phyloP scores from a whole-genome alignment of 169 alveolate species.

The Babesia gibsoni region DNA sequence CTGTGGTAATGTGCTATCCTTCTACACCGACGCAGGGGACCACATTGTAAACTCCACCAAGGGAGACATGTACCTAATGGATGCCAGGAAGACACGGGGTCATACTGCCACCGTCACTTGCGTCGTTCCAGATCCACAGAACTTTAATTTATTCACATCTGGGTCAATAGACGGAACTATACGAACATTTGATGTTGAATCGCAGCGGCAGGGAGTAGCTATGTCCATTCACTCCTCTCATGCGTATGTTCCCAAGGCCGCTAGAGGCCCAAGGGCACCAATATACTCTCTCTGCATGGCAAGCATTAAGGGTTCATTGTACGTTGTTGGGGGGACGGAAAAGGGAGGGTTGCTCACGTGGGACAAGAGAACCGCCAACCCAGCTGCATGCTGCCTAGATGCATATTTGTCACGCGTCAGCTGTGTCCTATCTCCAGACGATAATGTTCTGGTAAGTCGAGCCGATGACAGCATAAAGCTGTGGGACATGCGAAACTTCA shows the following conservation, averaged over 20 bases:
- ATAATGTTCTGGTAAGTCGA: slow-evolving; percentile 14
- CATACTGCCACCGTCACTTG: slow-evolving; percentile 72
- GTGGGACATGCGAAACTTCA: slow-evolving; percentile 50
- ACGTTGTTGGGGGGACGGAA: slow-evolving; percentile 52
- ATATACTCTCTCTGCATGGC: slow-evolving; percentile 29
- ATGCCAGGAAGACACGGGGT: slow-evolving; percentile 70
- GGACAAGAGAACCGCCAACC: slow-evolving; percentile 46
- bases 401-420: slow-evolving; percentile 28
- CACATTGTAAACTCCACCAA: slow-evolving; percentile 61
- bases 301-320: neutral
- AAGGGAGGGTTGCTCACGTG: slow-evolving; percentile 38
- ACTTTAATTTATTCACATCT: slow-evolving; percentile 56
- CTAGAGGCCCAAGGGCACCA: slow-evolving; percentile 37
- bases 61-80: slow-evolving; percentile 76
- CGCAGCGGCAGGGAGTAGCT: slow-evolving; percentile 52
- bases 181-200: slow-evolving; percentile 61
- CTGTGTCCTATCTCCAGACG: slow-evolving; percentile 32
- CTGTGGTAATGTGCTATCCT: slow-evolving; percentile 35
- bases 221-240: slow-evolving; percentile 32
- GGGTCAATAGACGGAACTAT: slow-evolving; percentile 74
- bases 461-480: slow-evolving; percentile 28
- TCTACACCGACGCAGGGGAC: slow-evolving; percentile 66
- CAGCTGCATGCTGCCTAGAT: slow-evolving; percentile 8
- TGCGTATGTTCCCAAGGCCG: slow-evolving; percentile 13
- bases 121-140: slow-evolving; percentile 53